These are phyloP conservation scores for Lolium rigidum DNA, from an alignment of 176 grass and related monocot genomes.

Conservation along the genomic window DNA sequence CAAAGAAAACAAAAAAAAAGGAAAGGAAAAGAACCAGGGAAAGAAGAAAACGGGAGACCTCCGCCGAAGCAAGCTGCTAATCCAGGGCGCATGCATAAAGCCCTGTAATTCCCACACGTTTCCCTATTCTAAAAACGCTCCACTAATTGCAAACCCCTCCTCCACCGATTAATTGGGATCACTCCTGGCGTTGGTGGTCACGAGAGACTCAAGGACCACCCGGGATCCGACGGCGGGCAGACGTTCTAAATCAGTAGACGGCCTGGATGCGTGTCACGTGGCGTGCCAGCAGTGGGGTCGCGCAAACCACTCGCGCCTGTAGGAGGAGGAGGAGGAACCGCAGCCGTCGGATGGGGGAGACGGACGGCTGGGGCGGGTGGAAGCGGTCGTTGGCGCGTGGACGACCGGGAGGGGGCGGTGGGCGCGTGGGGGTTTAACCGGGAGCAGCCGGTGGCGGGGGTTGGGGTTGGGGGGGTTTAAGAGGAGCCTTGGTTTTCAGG, in stretches of 20 bases:
- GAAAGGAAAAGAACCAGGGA: not conserved
- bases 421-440: slow-evolving; percentile 15
- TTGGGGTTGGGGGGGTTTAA: slow-evolving; percentile 60
- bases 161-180: slow-evolving; percentile 52
- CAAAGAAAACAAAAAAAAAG: not conserved
- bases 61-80: slow-evolving; percentile 48
- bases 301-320: slow-evolving; percentile 42
- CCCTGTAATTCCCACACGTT: slow-evolving; percentile 41
- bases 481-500: slow-evolving; percentile 80
- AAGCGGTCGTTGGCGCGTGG: slow-evolving; percentile 31
- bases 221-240: slow-evolving; percentile 21
- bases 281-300: not conserved
- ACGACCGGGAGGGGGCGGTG: slow-evolving; percentile 47
- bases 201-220: slow-evolving; percentile 56
- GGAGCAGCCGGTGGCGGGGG: slow-evolving; percentile 39
- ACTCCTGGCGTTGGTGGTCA: slow-evolving; percentile 52
- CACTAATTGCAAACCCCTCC: slow-evolving; percentile 47
- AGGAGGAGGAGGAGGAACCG: not conserved
- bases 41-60: slow-evolving; percentile 16
- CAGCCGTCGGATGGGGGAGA: slow-evolving; percentile 51
- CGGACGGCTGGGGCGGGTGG: slow-evolving; percentile 16
- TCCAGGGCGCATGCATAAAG: not conserved
- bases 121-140: slow-evolving; percentile 46
- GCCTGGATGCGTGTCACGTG: slow-evolving; percentile 16
- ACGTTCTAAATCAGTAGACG: not conserved